Evolutionary conservation across 768 basidiomycete genomes (phyloP), one percentile per base, ranked within the genome.

Genomic region (Myochromella boudieri): DNA sequence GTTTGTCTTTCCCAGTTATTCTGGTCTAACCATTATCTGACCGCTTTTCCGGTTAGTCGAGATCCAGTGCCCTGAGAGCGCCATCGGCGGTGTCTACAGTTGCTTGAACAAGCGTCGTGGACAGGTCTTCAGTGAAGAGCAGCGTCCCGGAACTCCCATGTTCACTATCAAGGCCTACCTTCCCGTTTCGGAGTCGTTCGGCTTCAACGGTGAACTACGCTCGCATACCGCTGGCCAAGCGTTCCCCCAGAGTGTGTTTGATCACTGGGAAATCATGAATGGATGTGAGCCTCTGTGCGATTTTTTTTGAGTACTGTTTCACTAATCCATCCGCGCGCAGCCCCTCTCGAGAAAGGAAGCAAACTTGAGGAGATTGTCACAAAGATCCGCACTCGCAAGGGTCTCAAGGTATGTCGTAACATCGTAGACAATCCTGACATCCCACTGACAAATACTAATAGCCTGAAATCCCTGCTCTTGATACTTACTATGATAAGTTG

Each of bases 141-240:
- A 98, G 74, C 78, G 95, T 61, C 77, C 85, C 3, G 95, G 97
- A 75, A 99, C 97, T 14, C 97, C 97, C 51, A 97, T 97, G 94
- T 97, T 95, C 84, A 98, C 89, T 39, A 89, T 99, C 70, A 98
- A 97, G 81, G 95, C 95, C 27, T 93, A 92, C 77, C 78, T 95
- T 24, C 93, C 93, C 57, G 91, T 93, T 68, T 74, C 75, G 67
- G 91, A 93, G 68, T 93, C 91, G 4, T 97, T 97, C 74, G 95
- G 95, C 56, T 98, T 98, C 86, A 98, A 95, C 68, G 92, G 88
- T 59, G 95, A 91, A 59, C 84, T 99, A 46, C 90, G 97, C 58
- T 82, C 84, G 63, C 85, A 87, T 38, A 98, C 97, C 37, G 83
- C 81, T 63, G 97, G 97, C 37, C 97, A 99, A 76, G 97, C 97